A percentile compares a stretch with the other conserved stretches of the same genome.
These are phyloP conservation scores for Suillus clintonianus DNA, from an alignment of 768 basidiomycete species.

Conservation along the genomic window DNA sequence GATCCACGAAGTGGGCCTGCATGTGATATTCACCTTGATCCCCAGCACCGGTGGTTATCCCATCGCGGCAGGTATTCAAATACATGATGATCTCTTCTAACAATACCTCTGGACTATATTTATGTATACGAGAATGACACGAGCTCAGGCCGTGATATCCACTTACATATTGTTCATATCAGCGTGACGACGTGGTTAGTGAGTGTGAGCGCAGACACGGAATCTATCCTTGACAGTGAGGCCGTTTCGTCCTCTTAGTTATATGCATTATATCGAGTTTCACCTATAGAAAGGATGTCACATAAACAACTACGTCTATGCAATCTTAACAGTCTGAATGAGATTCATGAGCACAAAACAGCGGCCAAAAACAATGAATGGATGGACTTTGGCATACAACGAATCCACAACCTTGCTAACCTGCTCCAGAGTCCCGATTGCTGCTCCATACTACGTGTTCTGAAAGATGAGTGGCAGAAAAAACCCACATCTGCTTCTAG, in stretches of 20 bases:
- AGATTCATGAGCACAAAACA: not conserved
- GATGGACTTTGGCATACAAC: slow-evolving; percentile 77
- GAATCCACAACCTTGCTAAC: slow-evolving; percentile 94
- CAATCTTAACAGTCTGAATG: slow-evolving; percentile 45
- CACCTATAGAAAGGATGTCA: no score
- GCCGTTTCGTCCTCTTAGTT: not conserved
- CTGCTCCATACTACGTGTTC: slow-evolving; percentile 87
- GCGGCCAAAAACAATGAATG: not conserved
- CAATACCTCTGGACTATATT: no score
- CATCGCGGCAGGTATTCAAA: no score
- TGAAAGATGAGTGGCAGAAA: slow-evolving; percentile 35
- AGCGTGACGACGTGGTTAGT: not conserved
- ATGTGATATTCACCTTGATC: no score
- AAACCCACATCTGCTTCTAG: slow-evolving; percentile 77
- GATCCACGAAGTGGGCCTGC: no score
- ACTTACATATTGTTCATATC: not conserved
- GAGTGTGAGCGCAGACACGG: not conserved
- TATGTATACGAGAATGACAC: no score
- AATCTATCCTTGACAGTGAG: not conserved
- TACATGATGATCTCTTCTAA: no score
- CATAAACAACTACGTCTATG: slow-evolving; percentile 20
- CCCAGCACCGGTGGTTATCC: no score
- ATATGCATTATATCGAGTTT: not conserved
- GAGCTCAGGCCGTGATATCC: no score
- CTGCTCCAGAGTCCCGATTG: slow-evolving; percentile 87